A percentile compares a stretch with the other conserved stretches of the same genome.
These are phyloP conservation scores for Aspergillus diversus DNA, from an alignment of 495 filamentous ascomycete genomes.

Conservation along the genomic window DNA sequence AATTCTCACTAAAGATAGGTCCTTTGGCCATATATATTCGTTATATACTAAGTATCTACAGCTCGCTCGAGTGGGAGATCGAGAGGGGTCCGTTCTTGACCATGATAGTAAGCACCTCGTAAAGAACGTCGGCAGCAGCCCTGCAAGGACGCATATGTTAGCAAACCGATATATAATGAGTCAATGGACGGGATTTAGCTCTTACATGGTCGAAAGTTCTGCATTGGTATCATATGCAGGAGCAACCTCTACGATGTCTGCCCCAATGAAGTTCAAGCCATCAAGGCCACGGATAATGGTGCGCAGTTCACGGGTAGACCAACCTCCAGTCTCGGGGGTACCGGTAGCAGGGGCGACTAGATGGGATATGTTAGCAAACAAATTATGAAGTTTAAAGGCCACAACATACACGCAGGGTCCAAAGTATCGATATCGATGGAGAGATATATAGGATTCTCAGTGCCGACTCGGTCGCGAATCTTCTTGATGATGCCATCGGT, in stretches of 20 bases:
- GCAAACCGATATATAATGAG: background rate
- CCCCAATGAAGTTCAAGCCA: conserved; percentile 75
- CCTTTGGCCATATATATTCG: background rate
- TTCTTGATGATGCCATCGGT: conserved; percentile 70
- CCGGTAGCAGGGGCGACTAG: conserved; percentile 79
- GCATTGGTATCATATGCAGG: conserved; percentile 72
- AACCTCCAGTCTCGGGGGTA: conserved; percentile 86
- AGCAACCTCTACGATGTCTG: conserved; percentile 78
- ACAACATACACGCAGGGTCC: conserved; percentile 73
- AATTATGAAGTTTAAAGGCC: too few relatives aligned
- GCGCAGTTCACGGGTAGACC: conserved; percentile 78
- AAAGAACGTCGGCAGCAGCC: conserved; percentile 69
- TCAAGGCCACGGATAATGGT: conserved; percentile 74
- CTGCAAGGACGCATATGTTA: conserved; percentile 21
- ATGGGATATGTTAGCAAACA: background rate
- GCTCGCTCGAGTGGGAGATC: conserved; percentile 25
- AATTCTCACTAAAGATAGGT: background rate
- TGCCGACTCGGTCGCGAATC: conserved; percentile 74
- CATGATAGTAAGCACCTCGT: conserved; percentile 68
- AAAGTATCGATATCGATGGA: conserved; percentile 89
- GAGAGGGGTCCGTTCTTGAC: conserved; percentile 62
- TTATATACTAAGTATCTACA: conserved; percentile 11
- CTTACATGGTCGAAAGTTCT: conserved; percentile 64
- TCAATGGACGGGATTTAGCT: background rate
- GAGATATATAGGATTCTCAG: conserved; percentile 74